Evolutionary conservation across 257 asterid genomes (phyloP), one percentile per base, ranked within the genome.

Genomic region (Fraxinus anomala): DNA sequence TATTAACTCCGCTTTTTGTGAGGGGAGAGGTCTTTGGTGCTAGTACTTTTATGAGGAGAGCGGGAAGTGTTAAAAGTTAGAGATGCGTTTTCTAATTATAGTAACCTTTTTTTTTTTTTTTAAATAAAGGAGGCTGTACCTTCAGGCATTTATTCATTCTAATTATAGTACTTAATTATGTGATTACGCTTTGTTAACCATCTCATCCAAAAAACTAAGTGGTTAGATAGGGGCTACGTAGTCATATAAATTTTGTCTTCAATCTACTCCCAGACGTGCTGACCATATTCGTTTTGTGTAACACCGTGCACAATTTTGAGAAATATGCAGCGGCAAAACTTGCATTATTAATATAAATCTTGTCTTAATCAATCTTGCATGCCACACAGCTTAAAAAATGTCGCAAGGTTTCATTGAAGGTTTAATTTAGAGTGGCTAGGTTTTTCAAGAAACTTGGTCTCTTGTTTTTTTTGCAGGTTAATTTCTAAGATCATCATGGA

Each of bases 401-500:
- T 65, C 68, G 36, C 47, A 31, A 59, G 24, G n/a, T 79, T 36
- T 39, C 68, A 54, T 67, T 78, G 76, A 68, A 36, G 12, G 24
- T 49, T 44, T 63, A 23, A 59, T 56, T 72, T 40, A n/a, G 31
- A 0, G 67, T 34, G 8, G 4, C 24, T n/a, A 47, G 56, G 65
- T 51, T 75, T 5, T 37, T 34, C 69, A 63, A 26, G 8, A 63
- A 63, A 23, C 19, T 26, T 0, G 10, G 72, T 49, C 71, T 59
- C 65, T 24, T 68, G 30, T 28, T 28, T 74, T 59, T 70, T 83
- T 80, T 42, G 73, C 89, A 91, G 97, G 83, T 81, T 81, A 59
- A 76, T 51, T 69, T 28, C 56, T 73, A 75, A 24, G 68, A 79
- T 77, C 86, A 65, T 84, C 80, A 95, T 95, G 99, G 97, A 90